phyloP scores from a whole-genome alignment of 345 rosid species.

The Acer yangbiense region DNA sequence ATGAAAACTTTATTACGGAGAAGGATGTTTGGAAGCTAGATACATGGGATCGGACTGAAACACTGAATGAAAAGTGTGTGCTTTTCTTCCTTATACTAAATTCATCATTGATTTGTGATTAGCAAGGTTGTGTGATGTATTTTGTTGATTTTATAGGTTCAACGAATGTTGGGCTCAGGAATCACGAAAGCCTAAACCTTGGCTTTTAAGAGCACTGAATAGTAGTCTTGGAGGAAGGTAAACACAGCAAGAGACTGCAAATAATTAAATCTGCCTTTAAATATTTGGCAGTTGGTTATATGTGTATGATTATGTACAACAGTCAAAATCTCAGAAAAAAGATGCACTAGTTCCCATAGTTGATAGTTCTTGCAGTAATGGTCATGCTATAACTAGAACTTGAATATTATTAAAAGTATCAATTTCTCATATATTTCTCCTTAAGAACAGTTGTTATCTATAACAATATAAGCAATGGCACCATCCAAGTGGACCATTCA shows the following conservation, averaged over 20 bases:
- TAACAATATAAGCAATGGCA: not conserved
- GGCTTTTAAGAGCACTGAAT: constrained; percentile 86
- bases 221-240: constrained; percentile 95
- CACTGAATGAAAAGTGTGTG: constrained; percentile 65
- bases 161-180: constrained; percentile 87
- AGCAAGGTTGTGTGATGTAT: constrained; percentile 21
- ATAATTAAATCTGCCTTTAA: not conserved
- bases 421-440: not conserved
- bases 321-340: not conserved
- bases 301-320: not conserved
- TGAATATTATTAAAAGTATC: not conserved
- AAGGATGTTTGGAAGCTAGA: constrained; percentile 95
- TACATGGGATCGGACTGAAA: constrained; percentile 90
- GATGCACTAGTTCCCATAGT: not conserved
- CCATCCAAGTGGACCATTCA: not conserved
- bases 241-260: constrained; percentile 12
- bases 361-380: not conserved
- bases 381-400: not conserved
- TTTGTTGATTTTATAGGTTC: constrained; percentile 54
- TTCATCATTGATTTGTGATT: constrained; percentile 23
- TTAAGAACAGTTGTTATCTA: not conserved
- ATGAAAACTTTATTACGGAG: constrained; percentile 84
- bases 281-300: not conserved
- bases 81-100: constrained; percentile 12
- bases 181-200: constrained; percentile 71